These are phyloP conservation scores for Hyphodiscus hymeniophilus DNA, from an alignment of 495 filamentous ascomycete species.

Conservation along the genomic window DNA sequence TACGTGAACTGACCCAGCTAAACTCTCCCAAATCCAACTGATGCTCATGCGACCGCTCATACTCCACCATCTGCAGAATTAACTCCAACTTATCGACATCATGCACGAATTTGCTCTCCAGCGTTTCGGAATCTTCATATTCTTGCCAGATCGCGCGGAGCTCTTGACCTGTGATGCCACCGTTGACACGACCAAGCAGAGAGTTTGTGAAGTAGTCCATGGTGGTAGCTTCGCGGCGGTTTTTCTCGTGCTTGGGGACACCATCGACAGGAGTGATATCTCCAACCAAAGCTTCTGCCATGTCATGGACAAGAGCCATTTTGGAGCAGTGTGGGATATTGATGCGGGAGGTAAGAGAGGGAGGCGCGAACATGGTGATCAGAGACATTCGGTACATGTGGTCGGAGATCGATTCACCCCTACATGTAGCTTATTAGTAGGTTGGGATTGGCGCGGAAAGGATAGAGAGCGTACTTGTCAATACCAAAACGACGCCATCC, in stretches of 20 bases:
- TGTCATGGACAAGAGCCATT: constrained; percentile 94
- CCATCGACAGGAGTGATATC: constrained; percentile 91
- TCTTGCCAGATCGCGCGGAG: constrained; percentile 81
- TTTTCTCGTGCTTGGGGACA: constrained; percentile 68
- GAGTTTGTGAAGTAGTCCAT: constrained; percentile 79
- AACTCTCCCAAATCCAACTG: constrained; percentile 78
- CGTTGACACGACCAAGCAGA: constrained; percentile 66
- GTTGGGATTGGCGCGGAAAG: background rate
- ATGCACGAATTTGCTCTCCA: constrained; percentile 83
- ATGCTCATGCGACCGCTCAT: constrained; percentile 64
- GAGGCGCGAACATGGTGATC: constrained; percentile 88
- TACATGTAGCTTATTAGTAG: constrained; percentile 13
- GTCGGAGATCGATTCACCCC: constrained; percentile 81
- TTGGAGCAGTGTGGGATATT: constrained; percentile 79
- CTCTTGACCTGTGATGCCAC: constrained; percentile 54
- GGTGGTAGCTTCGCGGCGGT: constrained; percentile 70
- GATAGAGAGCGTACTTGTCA: constrained; percentile 30
- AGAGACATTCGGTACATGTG: constrained; percentile 99
- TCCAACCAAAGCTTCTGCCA: constrained; percentile 90
- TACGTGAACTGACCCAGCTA: constrained; percentile 54
- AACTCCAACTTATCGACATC: constrained; percentile 97
- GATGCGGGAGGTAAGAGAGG: constrained; percentile 56
- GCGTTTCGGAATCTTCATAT: constrained; percentile 79
- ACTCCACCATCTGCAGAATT: constrained; percentile 91
- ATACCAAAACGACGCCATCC: constrained; percentile 90